Base-by-base conservation (phyloP, 306 rosid genomes). In the Benincasa hispida region DNA sequence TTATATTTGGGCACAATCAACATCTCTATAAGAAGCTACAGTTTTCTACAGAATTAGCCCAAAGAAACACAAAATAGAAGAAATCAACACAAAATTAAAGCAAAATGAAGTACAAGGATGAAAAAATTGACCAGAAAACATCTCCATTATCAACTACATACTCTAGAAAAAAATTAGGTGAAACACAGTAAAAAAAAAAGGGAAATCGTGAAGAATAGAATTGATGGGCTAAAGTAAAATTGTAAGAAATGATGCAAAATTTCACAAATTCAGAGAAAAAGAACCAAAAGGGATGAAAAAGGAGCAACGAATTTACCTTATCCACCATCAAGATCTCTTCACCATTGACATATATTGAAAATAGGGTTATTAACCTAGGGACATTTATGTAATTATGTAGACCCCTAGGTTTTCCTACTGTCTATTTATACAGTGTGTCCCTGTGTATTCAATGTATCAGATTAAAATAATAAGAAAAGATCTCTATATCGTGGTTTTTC, bases 261-360 rank as follows among this genome's bases (percentile, higher is more conserved):
- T 8, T 21, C 65, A 59, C 3, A 24, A 59, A 59, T 15, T 10
- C 30, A 32, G 42, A 62, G 42, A 21, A 39, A 39, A 39, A 39
- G 32, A n/a, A 67, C 2, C 12, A 37, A 39, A 65, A 18, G 3
- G 75, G 35, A n/a, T 5, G 1, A 19, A 51, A 47, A 10, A 47
- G 27, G 69, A 62, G 3, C 72, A 35, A 7, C 68, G 76, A 78
- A 45, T 77, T 82, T 82, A 90, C 99, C 97, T 85, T 90, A 87
- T 94, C 88, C 37, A 91, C 92, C 86, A 90, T 76, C 87, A 94
- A 94, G 35, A 86, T 83, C 81, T 90, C 92, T 87, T 94, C 93
- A 53, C 97, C 96, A 83, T 94, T 90, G 76, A 94, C 93, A 82
- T 92, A n/a, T n/a, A n/a, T n/a, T n/a, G n/a, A n/a, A n/a, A n/a